Base-by-base conservation (phyloP, 768 basidiomycete genomes). In the Russula brevipes region DNA sequence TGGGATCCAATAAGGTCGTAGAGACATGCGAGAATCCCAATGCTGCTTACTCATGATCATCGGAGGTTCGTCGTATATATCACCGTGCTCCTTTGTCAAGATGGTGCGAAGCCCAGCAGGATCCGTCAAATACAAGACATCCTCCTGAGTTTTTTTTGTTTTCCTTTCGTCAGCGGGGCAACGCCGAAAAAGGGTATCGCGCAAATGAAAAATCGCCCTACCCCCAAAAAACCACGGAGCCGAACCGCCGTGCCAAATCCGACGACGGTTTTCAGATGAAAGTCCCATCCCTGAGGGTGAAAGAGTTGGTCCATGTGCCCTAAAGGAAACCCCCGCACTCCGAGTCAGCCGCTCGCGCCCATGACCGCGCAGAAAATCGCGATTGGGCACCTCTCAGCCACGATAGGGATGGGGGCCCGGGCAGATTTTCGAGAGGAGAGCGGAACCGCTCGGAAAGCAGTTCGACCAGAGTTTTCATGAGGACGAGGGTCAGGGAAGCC, bases 61-160 rank as follows among this genome's bases (percentile, higher is more conserved):
- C 6, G 62, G 65, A 38, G 62, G 62, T 39, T 64, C 61, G 30
- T 66, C 61, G 31, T 64, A 66, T 8, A 64, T 64, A n/a, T 64
- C 65, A 16, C 62, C 62, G 14, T 55, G 65, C 41, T 66, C 65
- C 36, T 36, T 52, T 19, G 36, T 54, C 5, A 66, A 59, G 42
- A 66, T 46, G 2, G 62, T 49, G 54, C 57, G 61, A 42, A 66
- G 53, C 31, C 56, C 65, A 0, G 35, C 56, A 19, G 62, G 65
- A 35, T 66, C 65, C 8, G 65, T 59, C 39, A 66, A 33, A 54
- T 64, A 66, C 53, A 66, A 19, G 4, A 64, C 54, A 24, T 66
- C 65, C 33, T 66, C 65, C 65, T 66, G 16, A 19, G 1, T 24
- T 24, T 24, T 24, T 24, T 24, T 24, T n/a, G n/a, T n/a, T n/a